Conservation (phyloP, 73 alveolate species). For the Loxodes magnus region DNA sequence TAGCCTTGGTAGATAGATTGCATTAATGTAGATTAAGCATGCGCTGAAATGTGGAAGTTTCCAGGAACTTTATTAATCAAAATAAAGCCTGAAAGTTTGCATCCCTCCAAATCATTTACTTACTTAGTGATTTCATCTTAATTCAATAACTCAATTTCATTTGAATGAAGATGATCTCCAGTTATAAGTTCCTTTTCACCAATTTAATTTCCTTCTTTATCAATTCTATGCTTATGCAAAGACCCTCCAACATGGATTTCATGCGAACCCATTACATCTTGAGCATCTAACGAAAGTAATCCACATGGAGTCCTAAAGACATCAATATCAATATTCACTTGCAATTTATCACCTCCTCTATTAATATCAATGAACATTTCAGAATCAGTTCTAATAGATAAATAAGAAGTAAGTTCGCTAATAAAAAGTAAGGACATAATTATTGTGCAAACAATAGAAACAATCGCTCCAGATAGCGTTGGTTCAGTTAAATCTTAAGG, state of each 20-base stretch:
- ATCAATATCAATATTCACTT: slow-evolving; percentile 77
- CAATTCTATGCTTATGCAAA: slow-evolving; percentile 40
- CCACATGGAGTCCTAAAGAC: slow-evolving; percentile 85
- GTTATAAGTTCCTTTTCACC: slow-evolving; percentile 43
- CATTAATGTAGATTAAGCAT: slow-evolving; percentile 51
- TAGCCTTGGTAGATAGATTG: slow-evolving; percentile 32
- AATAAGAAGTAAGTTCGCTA: slow-evolving; percentile 61
- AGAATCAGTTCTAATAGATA: slow-evolving; percentile 48
- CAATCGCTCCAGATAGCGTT: slow-evolving; percentile 77
- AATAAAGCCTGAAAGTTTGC: slow-evolving; percentile 66
- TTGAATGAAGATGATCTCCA: slow-evolving; percentile 17
- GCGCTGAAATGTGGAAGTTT: slow-evolving; percentile 83
- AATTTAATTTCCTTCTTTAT: slow-evolving; percentile 30
- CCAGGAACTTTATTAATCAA: slow-evolving; percentile 72
- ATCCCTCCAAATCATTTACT: slow-evolving; percentile 58
- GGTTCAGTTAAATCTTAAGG: slow-evolving; percentile 76
- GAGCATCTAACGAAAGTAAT: slow-evolving; percentile 71
- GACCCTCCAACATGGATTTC: slow-evolving; percentile 65
- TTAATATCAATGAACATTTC: slow-evolving; percentile 71
- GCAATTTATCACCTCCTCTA: slow-evolving; percentile 68
- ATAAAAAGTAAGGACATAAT: slow-evolving; percentile 54
- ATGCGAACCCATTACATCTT: slow-evolving; percentile 92
- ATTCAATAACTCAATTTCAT: slow-evolving; percentile 15
- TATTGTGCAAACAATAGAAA: slow-evolving; percentile 63
- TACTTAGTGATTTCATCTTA: neutral